phyloP scores from a whole-genome alignment of 2,329 filamentous ascomycete species.

The Stagonosporopsis tanaceti region DNA sequence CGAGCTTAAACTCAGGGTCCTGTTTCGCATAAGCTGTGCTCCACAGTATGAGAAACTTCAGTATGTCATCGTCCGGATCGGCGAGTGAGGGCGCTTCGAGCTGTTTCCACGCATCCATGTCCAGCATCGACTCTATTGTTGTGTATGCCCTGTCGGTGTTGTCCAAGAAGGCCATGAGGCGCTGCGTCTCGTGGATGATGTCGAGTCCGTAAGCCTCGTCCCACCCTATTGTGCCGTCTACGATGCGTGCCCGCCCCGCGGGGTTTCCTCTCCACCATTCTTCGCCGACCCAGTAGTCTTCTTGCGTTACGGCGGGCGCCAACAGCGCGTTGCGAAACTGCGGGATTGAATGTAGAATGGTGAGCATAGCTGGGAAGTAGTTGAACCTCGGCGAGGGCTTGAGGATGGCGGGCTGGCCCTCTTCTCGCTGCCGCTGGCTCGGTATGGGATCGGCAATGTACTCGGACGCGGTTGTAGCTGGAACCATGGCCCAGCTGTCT shows the following conservation, averaged over 20 bases:
- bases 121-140: conserved; percentile 60
- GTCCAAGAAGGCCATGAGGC: conserved; percentile 69
- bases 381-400: conserved; percentile 62
- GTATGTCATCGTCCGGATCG: conserved; percentile 49
- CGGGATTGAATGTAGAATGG: conserved; percentile 69
- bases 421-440: conserved; percentile 56
- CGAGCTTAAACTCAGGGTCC: conserved; percentile 51
- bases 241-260: conserved; percentile 59
- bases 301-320: conserved; percentile 53
- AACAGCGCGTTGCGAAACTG: conserved; percentile 65
- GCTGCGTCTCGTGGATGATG: conserved; percentile 65
- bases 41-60: conserved; percentile 61
- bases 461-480: conserved; percentile 56
- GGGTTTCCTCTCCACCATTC: conserved; percentile 70
- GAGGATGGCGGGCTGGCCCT: conserved; percentile 63
- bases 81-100: conserved; percentile 17
- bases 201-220: conserved; percentile 45
- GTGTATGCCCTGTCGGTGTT: conserved; percentile 66
- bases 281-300: conserved; percentile 63
- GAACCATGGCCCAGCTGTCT: conserved; percentile 63
- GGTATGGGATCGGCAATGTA: conserved; percentile 64
- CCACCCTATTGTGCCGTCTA: conserved; percentile 51
- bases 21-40: conserved; percentile 54
- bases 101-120: conserved; percentile 51
- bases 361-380: conserved; percentile 65